A percentile compares a stretch with the other conserved stretches of the same genome.
Conservation (phyloP, 176 grass and related monocot species). For the Melocanna baccifera region DNA sequence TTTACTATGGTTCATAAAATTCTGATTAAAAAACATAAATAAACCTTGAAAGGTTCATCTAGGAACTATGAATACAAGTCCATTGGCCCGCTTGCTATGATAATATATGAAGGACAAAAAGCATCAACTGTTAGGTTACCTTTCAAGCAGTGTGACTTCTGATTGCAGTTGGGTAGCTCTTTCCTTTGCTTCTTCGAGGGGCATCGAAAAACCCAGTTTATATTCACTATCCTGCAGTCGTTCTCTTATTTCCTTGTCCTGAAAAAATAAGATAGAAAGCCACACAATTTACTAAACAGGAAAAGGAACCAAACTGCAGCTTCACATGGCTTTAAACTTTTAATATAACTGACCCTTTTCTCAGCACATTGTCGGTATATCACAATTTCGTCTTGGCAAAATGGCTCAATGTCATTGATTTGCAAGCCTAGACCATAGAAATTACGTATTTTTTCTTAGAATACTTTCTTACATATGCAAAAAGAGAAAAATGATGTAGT, state of each 20-base stretch:
- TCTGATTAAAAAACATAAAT: neutral
- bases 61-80: neutral
- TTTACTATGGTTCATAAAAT: neutral
- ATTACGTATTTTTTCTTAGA: neutral
- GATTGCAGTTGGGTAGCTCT: slow-evolving; percentile 78
- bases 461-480: slow-evolving; percentile 1
- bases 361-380: slow-evolving; percentile 75
- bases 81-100: neutral
- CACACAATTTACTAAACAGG: neutral
- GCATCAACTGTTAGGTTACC: slow-evolving; percentile 25
- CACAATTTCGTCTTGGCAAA: slow-evolving; percentile 96
- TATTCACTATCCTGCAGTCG: slow-evolving; percentile 76
- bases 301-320: neutral
- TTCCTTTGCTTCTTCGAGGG: slow-evolving; percentile 66
- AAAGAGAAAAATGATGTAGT: neutral
- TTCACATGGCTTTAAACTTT: neutral
- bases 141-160: slow-evolving; percentile 74
- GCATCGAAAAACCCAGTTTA: slow-evolving; percentile 84
- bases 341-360: slow-evolving; percentile 62
- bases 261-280: slow-evolving; percentile 16
- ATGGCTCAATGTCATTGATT: slow-evolving; percentile 96
- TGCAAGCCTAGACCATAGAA: slow-evolving; percentile 60
- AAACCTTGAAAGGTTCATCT: slow-evolving; percentile 7
- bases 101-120: neutral
- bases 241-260: slow-evolving; percentile 90